Evolutionary conservation across 75 land plant species (phyloP).

Genomic region (Pinus albicaulis): DNA sequence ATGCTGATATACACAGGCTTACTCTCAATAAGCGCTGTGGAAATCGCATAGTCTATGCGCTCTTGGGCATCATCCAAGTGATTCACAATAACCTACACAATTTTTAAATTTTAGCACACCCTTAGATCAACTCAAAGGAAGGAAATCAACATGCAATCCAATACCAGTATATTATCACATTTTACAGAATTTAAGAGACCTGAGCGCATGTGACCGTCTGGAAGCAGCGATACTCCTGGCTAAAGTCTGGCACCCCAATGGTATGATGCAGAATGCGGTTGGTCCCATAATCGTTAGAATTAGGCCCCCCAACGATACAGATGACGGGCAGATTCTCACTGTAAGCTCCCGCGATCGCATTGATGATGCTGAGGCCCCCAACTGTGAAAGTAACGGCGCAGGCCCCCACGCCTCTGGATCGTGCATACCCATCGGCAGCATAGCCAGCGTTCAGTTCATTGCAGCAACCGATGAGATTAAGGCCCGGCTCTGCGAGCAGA

Average conservation of each 20-base stretch:
- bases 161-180: no score
- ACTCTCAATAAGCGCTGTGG: slow-evolving; percentile 48
- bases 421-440: slow-evolving; percentile 69
- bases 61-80: slow-evolving; percentile 61
- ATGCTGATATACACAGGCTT: slow-evolving; percentile 65
- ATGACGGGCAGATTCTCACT: slow-evolving; percentile 52
- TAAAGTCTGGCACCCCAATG: slow-evolving; percentile 48
- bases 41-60: slow-evolving; percentile 46
- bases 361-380: slow-evolving; percentile 56
- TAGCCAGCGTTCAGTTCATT: slow-evolving; percentile 74
- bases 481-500: slow-evolving; percentile 40
- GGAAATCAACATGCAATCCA: no score
- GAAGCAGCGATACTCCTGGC: slow-evolving; percentile 58
- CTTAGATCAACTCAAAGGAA: no score
- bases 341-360: slow-evolving; percentile 60
- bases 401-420: slow-evolving; percentile 52
- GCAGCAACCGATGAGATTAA: slow-evolving; percentile 49
- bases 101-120: no score
- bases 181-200: not conserved
- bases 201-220: slow-evolving; percentile 57
- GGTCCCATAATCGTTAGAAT: slow-evolving; percentile 56
- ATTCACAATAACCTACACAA: slow-evolving; percentile 15
- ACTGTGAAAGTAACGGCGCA: slow-evolving; percentile 68
- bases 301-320: slow-evolving; percentile 52
- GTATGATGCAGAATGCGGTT: slow-evolving; percentile 53